phyloP scores from a whole-genome alignment of 139 green algal species.

The Picochlorum sp. region DNA sequence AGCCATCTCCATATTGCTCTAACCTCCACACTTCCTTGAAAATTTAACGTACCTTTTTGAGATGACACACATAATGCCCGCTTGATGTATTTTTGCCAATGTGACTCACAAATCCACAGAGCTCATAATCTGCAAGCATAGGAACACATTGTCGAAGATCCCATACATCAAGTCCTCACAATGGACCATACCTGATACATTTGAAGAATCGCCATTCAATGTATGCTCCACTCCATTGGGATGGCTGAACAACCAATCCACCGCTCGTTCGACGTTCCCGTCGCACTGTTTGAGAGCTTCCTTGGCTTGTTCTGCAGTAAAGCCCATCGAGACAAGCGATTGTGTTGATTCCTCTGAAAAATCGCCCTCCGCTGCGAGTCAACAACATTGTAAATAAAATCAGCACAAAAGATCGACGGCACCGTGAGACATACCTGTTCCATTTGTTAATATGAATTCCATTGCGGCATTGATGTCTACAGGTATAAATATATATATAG shows the following conservation, averaged over 20 bases:
- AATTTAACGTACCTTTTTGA: conserved; percentile 51
- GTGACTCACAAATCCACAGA: conserved; percentile 88
- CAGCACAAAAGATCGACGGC: not conserved
- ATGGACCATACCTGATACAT: too few relatives aligned
- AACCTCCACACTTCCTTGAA: not conserved
- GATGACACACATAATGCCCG: conserved; percentile 95
- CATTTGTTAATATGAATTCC: conserved; percentile 88
- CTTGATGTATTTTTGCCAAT: conserved; percentile 85
- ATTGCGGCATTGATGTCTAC: conserved; percentile 63
- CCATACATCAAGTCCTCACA: too few relatives aligned
- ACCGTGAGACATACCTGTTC: not conserved
- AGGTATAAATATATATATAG: not conserved
- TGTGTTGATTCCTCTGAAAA: conserved; percentile 6
- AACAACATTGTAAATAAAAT: not conserved
- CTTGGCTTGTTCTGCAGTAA: conserved; percentile 29
- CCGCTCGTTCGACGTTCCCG: conserved; percentile 79
- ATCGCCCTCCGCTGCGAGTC: not conserved
- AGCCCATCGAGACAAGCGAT: conserved; percentile 7
- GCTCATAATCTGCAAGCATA: conserved; percentile 59
- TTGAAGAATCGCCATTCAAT: conserved; percentile 26
- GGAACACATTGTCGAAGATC: too few relatives aligned
- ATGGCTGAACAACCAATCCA: conserved; percentile 89
- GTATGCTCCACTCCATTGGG: conserved; percentile 70
- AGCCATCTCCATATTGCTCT: too few relatives aligned
- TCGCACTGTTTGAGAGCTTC: conserved; percentile 54